Evolutionary conservation across 257 asterid species (phyloP).

Genomic region (Primulina huaijiensis): DNA sequence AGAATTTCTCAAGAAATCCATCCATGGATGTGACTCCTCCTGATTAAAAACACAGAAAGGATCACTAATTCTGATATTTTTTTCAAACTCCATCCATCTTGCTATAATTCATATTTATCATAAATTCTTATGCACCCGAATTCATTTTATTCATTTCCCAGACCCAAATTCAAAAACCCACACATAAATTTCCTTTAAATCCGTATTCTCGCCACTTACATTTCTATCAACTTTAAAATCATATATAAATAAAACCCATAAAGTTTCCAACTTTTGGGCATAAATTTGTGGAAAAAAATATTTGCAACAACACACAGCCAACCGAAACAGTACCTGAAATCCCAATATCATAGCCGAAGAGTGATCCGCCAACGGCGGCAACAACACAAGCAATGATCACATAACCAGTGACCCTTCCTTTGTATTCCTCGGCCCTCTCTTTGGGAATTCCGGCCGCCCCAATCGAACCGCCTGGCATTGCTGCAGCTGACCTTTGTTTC

Average conservation of each 20-base stretch:
- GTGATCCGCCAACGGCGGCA: conserved; percentile 77
- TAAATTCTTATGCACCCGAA: neutral
- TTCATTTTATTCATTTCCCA: neutral
- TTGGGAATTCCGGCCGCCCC: conserved; percentile 52
- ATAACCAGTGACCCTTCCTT: conserved; percentile 56
- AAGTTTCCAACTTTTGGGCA: neutral
- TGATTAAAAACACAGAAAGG: conserved; percentile 17
- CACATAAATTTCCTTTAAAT: too few relatives aligned
- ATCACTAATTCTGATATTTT: neutral
- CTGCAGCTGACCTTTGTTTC: neutral
- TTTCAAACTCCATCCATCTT: neutral
- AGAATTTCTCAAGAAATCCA: conserved; percentile 43
- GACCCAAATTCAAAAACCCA: too few relatives aligned
- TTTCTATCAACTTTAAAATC: neutral
- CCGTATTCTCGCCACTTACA: too few relatives aligned
- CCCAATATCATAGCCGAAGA: conserved; percentile 81
- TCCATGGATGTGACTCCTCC: conserved; percentile 69
- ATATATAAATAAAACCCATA: neutral
- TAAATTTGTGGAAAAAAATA: neutral
- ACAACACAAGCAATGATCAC: conserved; percentile 56
- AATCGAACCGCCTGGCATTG: conserved; percentile 67
- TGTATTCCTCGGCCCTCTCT: conserved; percentile 66
- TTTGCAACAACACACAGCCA: neutral
- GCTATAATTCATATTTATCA: neutral
- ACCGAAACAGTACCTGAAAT: conserved; percentile 50